These are phyloP conservation scores for Golubevia pallescens DNA, from an alignment of 1,284 basidiomycete genomes.

Conservation along the genomic window DNA sequence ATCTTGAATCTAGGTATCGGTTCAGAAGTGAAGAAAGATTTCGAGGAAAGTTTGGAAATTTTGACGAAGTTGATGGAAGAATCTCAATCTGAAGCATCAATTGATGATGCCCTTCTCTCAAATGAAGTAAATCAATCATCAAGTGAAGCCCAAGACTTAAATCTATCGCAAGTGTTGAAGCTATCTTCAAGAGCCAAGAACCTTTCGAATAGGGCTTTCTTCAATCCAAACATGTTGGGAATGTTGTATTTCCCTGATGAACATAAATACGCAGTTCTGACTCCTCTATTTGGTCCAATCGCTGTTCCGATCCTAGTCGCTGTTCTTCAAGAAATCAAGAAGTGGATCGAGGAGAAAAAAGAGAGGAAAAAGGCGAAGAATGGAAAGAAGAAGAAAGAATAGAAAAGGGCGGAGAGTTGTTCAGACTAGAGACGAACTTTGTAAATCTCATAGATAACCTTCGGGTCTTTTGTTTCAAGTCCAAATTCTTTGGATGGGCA, in stretches of 20 bases:
- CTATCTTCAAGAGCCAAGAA: slow-evolving; percentile 74
- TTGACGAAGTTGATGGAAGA: no score
- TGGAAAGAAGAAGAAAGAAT: no score
- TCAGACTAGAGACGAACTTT: no score
- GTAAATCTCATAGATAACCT: no score
- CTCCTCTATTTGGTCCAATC: slow-evolving; percentile 61
- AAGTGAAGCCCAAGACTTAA: slow-evolving; percentile 36
- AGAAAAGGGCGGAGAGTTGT: no score
- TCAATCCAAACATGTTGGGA: slow-evolving; percentile 93
- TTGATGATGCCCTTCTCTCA: slow-evolving; percentile 4
- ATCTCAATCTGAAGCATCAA: slow-evolving; percentile 7
- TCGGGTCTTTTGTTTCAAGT: no score
- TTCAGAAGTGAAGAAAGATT: slow-evolving; percentile 24
- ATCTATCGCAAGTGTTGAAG: slow-evolving; percentile 67
- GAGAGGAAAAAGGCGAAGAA: no score
- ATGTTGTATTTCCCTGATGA: slow-evolving; percentile 81
- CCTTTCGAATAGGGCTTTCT: slow-evolving; percentile 87
- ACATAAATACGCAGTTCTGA: slow-evolving; percentile 65
- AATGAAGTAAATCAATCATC: background rate
- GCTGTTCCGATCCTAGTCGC: slow-evolving; percentile 81
- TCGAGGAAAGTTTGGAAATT: slow-evolving; percentile 13
- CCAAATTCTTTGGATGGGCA: no score
- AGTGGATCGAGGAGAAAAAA: slow-evolving; percentile 68
- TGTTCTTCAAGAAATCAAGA: slow-evolving; percentile 73
- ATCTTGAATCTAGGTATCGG: slow-evolving; percentile 54